Conservation (phyloP, 148 eudicot genomes). For the Heliosperma pusillum region DNA sequence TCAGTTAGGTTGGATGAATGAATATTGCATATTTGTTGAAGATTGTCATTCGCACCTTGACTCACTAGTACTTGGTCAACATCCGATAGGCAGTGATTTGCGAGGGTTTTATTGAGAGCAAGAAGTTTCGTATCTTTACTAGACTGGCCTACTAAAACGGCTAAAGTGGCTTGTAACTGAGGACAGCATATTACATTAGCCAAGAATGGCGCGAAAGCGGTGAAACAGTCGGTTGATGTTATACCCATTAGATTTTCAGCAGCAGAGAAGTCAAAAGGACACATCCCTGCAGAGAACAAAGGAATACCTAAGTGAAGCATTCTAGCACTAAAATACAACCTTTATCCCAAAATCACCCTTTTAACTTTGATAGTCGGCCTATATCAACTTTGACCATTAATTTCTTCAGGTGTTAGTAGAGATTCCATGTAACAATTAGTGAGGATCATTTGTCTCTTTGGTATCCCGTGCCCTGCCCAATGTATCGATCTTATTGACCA, state of each 20-base stretch:
- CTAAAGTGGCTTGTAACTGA: conserved; percentile 77
- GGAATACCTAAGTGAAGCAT: neutral
- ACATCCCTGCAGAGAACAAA: conserved; percentile 50
- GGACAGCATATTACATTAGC: conserved; percentile 97
- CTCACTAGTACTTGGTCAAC: conserved; percentile 66
- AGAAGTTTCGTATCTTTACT: conserved; percentile 59
- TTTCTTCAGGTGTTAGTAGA: too few relatives aligned
- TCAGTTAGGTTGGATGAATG: conserved; percentile 73
- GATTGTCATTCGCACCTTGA: conserved; percentile 65
- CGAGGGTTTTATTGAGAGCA: conserved; percentile 63
- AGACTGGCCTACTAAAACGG: conserved; percentile 75
- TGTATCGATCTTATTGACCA: too few relatives aligned
- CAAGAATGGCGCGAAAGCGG: conserved; percentile 58
- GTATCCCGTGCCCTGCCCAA: too few relatives aligned
- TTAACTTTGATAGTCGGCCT: too few relatives aligned
- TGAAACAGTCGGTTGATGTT: conserved; percentile 75
- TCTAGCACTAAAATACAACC: neutral
- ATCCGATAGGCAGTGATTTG: conserved; percentile 75
- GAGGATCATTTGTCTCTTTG: too few relatives aligned
- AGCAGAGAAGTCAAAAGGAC: conserved; percentile 64
- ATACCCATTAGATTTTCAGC: conserved; percentile 57
- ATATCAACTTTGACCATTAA: too few relatives aligned
- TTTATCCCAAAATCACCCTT: too few relatives aligned
- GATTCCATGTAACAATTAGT: too few relatives aligned
- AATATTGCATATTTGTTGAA: conserved; percentile 65